phyloP scores from a whole-genome alignment of 768 basidiomycete species.

The Collybiopsis confluens region DNA sequence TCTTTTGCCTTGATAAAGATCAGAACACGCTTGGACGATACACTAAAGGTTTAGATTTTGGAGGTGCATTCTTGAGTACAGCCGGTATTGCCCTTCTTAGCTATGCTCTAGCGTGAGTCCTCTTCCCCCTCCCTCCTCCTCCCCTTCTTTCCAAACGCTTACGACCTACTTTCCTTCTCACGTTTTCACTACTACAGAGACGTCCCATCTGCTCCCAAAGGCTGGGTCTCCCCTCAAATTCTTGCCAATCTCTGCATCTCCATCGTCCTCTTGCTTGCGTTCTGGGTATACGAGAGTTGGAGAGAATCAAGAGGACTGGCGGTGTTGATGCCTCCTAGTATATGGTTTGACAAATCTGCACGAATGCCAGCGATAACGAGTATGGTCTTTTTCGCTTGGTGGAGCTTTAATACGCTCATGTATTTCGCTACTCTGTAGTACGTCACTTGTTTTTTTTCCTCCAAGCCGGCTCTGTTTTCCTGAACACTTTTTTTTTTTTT shows the following conservation, averaged over 20 bases:
- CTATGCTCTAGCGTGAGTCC: constrained; percentile 27
- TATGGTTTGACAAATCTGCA: constrained; percentile 24
- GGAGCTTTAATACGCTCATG: neutral
- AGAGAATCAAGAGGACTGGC: constrained; percentile 21
- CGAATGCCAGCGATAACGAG: constrained; percentile 22
- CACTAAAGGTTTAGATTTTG: constrained; percentile 32
- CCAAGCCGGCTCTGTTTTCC: neutral
- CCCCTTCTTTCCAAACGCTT: too few relatives aligned
- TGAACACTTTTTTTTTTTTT: too few relatives aligned
- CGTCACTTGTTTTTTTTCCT: neutral
- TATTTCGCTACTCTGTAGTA: constrained; percentile 3
- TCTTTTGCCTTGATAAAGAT: neutral
- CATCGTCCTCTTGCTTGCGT: constrained; percentile 20
- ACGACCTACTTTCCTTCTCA: neutral
- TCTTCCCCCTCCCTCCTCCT: too few relatives aligned
- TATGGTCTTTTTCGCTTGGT: constrained; percentile 27
- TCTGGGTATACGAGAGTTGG: constrained; percentile 25
- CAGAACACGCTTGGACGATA: neutral
- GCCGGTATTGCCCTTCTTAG: constrained; percentile 28
- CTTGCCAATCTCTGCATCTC: constrained; percentile 24
- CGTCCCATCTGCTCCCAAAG: constrained; percentile 24
- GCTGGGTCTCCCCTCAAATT: constrained; percentile 29
- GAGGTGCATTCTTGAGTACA: constrained; percentile 27
- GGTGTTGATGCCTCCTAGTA: constrained; percentile 27
- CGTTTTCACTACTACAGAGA: constrained; percentile 20